Conservation (phyloP, 1,284 basidiomycete genomes). For the Clitocybe nebularis region DNA sequence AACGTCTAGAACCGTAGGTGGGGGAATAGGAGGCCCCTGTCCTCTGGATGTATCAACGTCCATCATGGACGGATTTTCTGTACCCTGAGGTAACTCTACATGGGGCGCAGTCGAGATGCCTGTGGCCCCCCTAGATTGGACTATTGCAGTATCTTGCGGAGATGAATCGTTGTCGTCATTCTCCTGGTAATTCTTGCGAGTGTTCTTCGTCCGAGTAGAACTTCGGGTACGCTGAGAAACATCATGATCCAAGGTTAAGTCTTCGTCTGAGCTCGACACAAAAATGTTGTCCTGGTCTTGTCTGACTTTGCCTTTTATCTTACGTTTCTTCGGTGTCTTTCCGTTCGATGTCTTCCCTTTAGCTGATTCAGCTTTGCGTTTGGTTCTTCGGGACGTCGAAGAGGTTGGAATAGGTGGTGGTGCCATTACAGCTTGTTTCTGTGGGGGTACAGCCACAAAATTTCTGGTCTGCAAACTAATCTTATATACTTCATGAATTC, state of each 20-base stretch:
- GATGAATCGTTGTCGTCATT: not conserved
- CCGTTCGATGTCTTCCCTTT: no score
- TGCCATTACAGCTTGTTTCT: slow-evolving; percentile 16
- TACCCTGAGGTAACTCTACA: no score
- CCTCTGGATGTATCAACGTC: slow-evolving; percentile 3
- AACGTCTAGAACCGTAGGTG: slow-evolving; percentile 13
- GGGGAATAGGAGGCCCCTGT: not conserved
- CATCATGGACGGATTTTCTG: slow-evolving; percentile 5
- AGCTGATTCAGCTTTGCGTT: slow-evolving; percentile 16
- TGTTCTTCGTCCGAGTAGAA: not conserved
- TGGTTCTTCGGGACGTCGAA: slow-evolving; percentile 20
- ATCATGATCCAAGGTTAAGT: no score
- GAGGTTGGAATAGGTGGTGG: slow-evolving; percentile 20
- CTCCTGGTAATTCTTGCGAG: not conserved
- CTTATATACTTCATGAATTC: not conserved
- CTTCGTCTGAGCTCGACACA: slow-evolving; percentile 13
- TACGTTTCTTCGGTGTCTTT: slow-evolving; percentile 40
- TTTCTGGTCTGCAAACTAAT: slow-evolving; percentile 41
- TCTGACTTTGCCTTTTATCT: slow-evolving; percentile 32
- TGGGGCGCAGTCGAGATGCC: no score
- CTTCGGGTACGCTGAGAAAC: not conserved
- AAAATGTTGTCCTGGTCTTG: slow-evolving; percentile 22
- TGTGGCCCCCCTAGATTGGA: no score
- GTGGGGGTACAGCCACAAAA: slow-evolving; percentile 44
- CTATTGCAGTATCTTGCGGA: no score